Evolutionary conservation across 768 basidiomycete species (phyloP), one percentile per base, ranked within the genome.

Genomic region (Lactarius hengduanensis): DNA sequence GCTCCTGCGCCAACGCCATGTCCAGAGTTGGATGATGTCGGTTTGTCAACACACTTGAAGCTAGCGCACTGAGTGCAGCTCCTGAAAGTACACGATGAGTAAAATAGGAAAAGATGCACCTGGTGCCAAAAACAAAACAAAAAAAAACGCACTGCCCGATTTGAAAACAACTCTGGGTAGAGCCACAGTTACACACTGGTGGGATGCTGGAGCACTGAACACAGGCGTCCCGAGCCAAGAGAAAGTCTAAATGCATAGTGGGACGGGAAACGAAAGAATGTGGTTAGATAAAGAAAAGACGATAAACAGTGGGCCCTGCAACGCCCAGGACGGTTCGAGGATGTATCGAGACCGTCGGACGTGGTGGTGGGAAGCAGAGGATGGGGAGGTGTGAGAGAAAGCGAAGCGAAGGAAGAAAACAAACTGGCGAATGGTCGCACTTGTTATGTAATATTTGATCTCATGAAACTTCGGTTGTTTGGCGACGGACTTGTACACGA

Each of bases 1-100:
- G 87, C 90, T 54, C 90, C 90, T 61, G 84, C 81, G 73, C 87
- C 87, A 59, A 86, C 77, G 11, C 84, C 84, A 4, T 16, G 45
- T 74, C 61, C 18, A 47, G 43, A 70, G 67, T 28, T 55, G 47
- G 16, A 61, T 64, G 32, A 65, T 59, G 38, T 60, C 68, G 22
- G 32, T 22, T 61, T 78, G 36, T 78, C 62, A 32, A 85, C 80
- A 71, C 90, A 92, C 67, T 75, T 74, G 71, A 83, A 84, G 53
- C 76, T 76, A 15, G 80, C 74, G 71, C 91, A 92, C 1, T 77
- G 76, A 50, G 74, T 71, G 72, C 91, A 92, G 60, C 80, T 80
- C 78, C 90, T 92, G 72, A 41, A 68, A 34, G 56, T 18, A 56
- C n/a, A 56, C 3, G 32, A 43, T 54, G 30, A 59, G 53, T 34